Conservation (phyloP, 768 basidiomycete genomes). For the Rhizopogon vinicolor region DNA sequence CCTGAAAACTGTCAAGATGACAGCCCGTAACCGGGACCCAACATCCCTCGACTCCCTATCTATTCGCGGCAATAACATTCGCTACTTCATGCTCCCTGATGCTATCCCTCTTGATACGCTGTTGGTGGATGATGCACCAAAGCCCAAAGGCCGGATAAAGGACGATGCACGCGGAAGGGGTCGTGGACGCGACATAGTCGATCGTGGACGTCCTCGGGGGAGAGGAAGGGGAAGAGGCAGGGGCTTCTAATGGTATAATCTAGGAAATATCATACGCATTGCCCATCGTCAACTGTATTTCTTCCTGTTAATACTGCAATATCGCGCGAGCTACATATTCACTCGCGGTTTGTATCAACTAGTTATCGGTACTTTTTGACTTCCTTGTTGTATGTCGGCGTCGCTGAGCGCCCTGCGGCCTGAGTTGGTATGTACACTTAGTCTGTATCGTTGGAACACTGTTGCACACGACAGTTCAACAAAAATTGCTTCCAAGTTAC, state of each 20-base stretch:
- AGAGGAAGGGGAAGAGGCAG: slow-evolving; percentile 49
- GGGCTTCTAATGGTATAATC: slow-evolving; percentile 27
- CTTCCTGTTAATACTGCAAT: slow-evolving; percentile 20
- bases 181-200: slow-evolving; percentile 47
- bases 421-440: background rate
- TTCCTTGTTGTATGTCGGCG: background rate
- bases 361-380: slow-evolving; percentile 6
- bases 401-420: background rate
- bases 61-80: slow-evolving; percentile 94
- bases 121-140: slow-evolving; percentile 95
- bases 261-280: slow-evolving; percentile 1
- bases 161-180: slow-evolving; percentile 68
- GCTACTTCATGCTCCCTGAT: slow-evolving; percentile 97
- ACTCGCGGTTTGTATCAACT: slow-evolving; percentile 18
- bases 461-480: too few relatives aligned
- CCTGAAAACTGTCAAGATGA: slow-evolving; percentile 96
- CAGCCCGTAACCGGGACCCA: slow-evolving; percentile 86
- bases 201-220: slow-evolving; percentile 51
- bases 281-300: slow-evolving; percentile 4
- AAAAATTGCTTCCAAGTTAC: background rate
- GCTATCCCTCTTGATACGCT: slow-evolving; percentile 95
- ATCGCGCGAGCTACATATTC: slow-evolving; percentile 8
- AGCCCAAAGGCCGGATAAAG: slow-evolving; percentile 91
- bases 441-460: too few relatives aligned
- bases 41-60: slow-evolving; percentile 84